Conservation (phyloP, 2,329 filamentous ascomycete species). For the Pochonia chlamydosporia region DNA sequence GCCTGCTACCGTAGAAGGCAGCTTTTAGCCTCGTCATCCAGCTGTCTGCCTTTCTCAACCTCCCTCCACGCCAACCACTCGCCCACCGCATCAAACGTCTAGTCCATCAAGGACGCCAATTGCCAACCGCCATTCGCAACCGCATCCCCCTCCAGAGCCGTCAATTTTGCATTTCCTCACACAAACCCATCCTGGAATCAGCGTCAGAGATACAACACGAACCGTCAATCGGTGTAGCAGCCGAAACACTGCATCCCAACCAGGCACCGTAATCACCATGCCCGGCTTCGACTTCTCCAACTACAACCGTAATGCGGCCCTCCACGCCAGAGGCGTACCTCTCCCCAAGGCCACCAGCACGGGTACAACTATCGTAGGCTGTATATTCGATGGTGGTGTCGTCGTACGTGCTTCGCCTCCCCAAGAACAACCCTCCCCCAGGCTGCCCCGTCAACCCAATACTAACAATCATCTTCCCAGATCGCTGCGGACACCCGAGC, state of each 20-base stretch:
- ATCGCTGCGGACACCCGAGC: constrained; percentile 98
- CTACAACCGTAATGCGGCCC: constrained; percentile 96
- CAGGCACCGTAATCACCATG: constrained; percentile 53
- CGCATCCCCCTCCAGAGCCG: background rate
- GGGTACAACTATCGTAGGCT: constrained; percentile 97
- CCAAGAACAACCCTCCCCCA: background rate
- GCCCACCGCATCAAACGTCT: constrained; percentile 16
- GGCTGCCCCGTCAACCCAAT: background rate
- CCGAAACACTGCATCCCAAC: background rate
- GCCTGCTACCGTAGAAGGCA: constrained; percentile 31
- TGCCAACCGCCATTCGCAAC: background rate
- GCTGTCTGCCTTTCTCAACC: constrained; percentile 20
- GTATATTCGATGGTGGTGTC: constrained; percentile 92
- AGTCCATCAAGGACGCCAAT: constrained; percentile 10
- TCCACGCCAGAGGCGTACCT: constrained; percentile 89
- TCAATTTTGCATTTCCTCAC: background rate
- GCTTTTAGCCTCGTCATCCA: constrained; percentile 51
- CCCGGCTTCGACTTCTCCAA: constrained; percentile 99
- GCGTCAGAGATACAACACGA: background rate
- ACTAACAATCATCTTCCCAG: constrained; percentile 31
- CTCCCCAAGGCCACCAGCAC: constrained; percentile 97
- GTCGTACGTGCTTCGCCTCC: constrained; percentile 57
- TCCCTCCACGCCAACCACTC: constrained; percentile 13
- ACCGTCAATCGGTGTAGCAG: constrained; percentile 4
- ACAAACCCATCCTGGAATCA: background rate